These are phyloP conservation scores for Fusarium zealandicum DNA, from an alignment of 2,329 filamentous ascomycete species.

Conservation along the genomic window DNA sequence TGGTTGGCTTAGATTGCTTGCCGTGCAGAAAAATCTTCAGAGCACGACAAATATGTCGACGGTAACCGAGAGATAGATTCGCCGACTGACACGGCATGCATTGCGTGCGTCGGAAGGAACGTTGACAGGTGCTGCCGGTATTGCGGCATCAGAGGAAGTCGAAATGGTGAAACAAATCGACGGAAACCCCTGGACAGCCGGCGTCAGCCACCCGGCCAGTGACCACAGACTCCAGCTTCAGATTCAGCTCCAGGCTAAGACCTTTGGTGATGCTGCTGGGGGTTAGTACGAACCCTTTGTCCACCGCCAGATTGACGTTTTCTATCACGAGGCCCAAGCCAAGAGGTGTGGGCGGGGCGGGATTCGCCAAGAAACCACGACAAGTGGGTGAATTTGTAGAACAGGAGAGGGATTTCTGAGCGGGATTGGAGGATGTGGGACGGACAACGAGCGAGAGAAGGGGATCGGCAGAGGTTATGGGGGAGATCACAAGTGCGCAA, in stretches of 20 bases:
- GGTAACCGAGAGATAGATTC: slow-evolving; percentile 11
- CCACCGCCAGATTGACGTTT: slow-evolving; percentile 42
- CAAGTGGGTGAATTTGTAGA: slow-evolving; percentile 17
- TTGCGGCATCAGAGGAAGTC: slow-evolving; percentile 16
- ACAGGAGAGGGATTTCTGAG: slow-evolving; percentile 35
- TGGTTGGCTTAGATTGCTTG: slow-evolving; percentile 6
- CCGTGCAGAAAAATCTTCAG: slow-evolving; percentile 22
- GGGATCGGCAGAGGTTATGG: slow-evolving; percentile 32
- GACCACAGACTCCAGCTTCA: slow-evolving; percentile 13
- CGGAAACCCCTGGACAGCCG: slow-evolving; percentile 27
- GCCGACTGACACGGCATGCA: not conserved
- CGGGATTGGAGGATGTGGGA: slow-evolving; percentile 26
- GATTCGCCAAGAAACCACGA: slow-evolving; percentile 28
- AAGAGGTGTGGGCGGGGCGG: slow-evolving; percentile 33
- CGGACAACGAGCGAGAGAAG: slow-evolving; percentile 17
- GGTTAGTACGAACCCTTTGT: slow-evolving; percentile 12
- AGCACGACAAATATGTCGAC: not conserved
- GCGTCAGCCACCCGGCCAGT: slow-evolving; percentile 31
- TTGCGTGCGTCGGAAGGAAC: too few relatives aligned
- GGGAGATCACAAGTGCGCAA: slow-evolving; percentile 27
- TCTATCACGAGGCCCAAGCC: slow-evolving; percentile 27
- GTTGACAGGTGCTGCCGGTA: slow-evolving; percentile 4
- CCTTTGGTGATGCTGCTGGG: not conserved
- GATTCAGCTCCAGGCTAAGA: slow-evolving; percentile 27
- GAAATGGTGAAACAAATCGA: slow-evolving; percentile 29